These are phyloP conservation scores for Exsudoporus frostii DNA, from an alignment of 768 basidiomycete genomes.

Conservation along the genomic window DNA sequence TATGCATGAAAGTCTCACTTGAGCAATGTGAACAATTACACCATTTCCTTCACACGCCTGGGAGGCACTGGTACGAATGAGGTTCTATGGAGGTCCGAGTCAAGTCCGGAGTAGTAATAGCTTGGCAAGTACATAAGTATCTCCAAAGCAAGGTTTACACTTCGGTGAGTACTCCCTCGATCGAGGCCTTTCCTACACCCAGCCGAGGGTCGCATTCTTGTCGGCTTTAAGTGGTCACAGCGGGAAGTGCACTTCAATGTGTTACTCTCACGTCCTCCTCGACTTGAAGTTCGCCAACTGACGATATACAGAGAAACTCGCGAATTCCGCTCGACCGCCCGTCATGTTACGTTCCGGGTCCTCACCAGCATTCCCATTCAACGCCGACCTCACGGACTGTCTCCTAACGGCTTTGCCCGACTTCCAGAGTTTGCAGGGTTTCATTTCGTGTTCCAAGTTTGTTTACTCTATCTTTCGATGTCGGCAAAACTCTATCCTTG, in stretches of 20 bases:
- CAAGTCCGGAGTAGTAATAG: too few species aligned
- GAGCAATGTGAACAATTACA: neutral
- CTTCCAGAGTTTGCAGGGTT: slow-evolving; percentile 26
- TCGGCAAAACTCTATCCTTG: slow-evolving; percentile 31
- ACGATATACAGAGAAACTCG: neutral
- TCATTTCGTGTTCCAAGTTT: slow-evolving; percentile 29
- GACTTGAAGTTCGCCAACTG: neutral
- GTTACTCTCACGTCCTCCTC: neutral
- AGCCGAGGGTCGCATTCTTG: too few species aligned
- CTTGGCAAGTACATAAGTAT: too few species aligned
- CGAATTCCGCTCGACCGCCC: neutral
- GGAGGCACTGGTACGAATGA: neutral
- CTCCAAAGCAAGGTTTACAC: neutral
- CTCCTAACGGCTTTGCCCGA: slow-evolving; percentile 29
- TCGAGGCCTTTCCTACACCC: too few species aligned
- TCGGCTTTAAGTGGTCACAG: neutral
- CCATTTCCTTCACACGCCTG: neutral
- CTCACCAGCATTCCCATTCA: neutral
- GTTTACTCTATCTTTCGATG: slow-evolving; percentile 29
- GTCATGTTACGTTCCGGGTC: neutral
- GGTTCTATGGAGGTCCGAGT: too few species aligned
- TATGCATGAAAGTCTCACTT: neutral
- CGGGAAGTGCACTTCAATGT: too few species aligned
- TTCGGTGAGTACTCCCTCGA: neutral
- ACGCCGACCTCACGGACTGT: slow-evolving; percentile 32